Evolutionary conservation across 768 basidiomycete genomes (phyloP).

Genomic region (Termitomyces sp.): DNA sequence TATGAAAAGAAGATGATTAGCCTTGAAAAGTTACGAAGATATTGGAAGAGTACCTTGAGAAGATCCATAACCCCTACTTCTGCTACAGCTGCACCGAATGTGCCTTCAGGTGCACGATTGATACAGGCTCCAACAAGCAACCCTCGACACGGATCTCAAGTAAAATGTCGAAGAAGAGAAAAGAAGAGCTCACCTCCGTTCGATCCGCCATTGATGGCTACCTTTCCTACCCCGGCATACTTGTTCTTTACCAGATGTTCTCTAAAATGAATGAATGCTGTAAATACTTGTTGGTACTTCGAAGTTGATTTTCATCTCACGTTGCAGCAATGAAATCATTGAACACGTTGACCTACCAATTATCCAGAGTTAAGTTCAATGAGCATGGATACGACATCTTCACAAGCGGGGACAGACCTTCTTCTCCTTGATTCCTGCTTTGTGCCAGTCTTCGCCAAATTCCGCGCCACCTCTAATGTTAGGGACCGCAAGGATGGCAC

Average conservation of each 20-base stretch:
- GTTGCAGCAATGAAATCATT: constrained; percentile 81
- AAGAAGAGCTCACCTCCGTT: constrained; percentile 59
- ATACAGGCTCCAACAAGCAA: constrained; percentile 81
- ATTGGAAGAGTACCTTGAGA: constrained; percentile 48
- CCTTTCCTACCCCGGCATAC: constrained; percentile 61
- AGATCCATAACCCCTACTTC: constrained; percentile 82
- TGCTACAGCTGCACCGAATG: constrained; percentile 72
- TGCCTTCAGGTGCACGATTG: constrained; percentile 69
- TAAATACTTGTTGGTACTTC: neutral
- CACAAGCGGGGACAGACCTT: constrained; percentile 40
- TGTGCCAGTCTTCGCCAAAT: constrained; percentile 85
- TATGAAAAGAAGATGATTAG: neutral
- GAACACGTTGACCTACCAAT: constrained; percentile 59
- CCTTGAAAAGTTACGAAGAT: neutral
- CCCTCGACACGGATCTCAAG: constrained; percentile 30
- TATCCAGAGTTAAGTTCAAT: constrained; percentile 1
- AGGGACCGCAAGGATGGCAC: constrained; percentile 54
- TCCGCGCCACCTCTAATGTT: constrained; percentile 68
- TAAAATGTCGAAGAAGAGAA: neutral
- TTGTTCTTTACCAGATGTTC: constrained; percentile 70
- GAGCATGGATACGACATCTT: neutral
- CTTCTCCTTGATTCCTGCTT: constrained; percentile 60
- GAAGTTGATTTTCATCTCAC: constrained; percentile 31
- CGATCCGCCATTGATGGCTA: constrained; percentile 74
- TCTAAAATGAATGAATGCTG: constrained; percentile 24